Conservation (phyloP, 2,329 filamentous ascomycete genomes). For the Zasmidium angulare region DNA sequence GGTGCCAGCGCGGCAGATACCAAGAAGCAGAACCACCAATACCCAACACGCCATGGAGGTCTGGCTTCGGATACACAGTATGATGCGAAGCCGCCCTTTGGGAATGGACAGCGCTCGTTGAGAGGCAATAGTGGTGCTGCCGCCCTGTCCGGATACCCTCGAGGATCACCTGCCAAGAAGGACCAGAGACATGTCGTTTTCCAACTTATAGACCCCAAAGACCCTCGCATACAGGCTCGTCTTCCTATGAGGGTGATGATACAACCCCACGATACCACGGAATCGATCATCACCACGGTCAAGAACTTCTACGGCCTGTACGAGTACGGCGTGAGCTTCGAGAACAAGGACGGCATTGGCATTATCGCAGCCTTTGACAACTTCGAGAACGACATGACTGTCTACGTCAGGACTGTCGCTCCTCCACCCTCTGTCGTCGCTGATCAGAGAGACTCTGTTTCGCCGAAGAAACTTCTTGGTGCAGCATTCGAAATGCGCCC, state of each 20-base stretch:
- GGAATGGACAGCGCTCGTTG: slow-evolving; percentile 20
- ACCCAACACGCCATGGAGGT: slow-evolving; percentile 33
- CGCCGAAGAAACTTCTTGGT: slow-evolving; percentile 58
- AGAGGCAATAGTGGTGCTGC: slow-evolving; percentile 23
- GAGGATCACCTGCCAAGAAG: slow-evolving; percentile 35
- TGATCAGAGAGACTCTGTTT: slow-evolving; percentile 33
- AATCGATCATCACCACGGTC: slow-evolving; percentile 96
- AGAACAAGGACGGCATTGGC: slow-evolving; percentile 83
- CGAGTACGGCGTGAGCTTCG: slow-evolving; percentile 87
- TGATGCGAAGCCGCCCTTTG: slow-evolving; percentile 10
- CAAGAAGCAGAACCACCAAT: slow-evolving; percentile 35
- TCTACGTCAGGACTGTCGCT: slow-evolving; percentile 69
- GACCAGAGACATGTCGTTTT: slow-evolving; percentile 73
- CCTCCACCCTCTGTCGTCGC: slow-evolving; percentile 25
- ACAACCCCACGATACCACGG: slow-evolving; percentile 91
- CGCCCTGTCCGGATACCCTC: slow-evolving; percentile 25
- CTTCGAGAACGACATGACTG: slow-evolving; percentile 85
- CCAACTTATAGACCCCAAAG: slow-evolving; percentile 59
- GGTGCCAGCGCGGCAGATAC: slow-evolving; percentile 23
- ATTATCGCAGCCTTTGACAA: slow-evolving; percentile 97
- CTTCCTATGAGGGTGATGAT: slow-evolving; percentile 87
- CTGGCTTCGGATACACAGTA: slow-evolving; percentile 19
- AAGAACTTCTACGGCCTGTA: slow-evolving; percentile 99
- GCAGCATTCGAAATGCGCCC: slow-evolving; percentile 66
- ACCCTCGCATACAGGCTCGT: slow-evolving; percentile 55